Conservation (phyloP, 2,329 filamentous ascomycete genomes). For the Cordyceps tenuipes region DNA sequence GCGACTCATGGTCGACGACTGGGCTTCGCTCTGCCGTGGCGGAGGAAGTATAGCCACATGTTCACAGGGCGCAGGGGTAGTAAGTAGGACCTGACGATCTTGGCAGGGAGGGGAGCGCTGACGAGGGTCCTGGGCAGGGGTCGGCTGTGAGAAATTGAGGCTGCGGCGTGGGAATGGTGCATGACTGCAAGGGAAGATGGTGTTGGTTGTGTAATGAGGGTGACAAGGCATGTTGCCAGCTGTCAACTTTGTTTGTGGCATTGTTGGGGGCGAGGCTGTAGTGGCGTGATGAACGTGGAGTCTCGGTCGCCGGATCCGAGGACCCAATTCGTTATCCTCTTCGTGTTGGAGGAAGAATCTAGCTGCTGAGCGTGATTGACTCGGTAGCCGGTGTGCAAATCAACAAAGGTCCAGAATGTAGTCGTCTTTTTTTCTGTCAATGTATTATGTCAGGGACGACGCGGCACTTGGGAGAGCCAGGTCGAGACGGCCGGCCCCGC, state of each 20-base stretch:
- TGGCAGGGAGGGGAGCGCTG: not conserved
- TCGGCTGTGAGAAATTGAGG: constrained; percentile 26
- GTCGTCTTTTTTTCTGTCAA: not conserved
- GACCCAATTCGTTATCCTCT: not conserved
- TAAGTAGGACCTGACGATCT: not conserved
- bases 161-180: constrained; percentile 23
- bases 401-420: too few species aligned
- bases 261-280: not conserved
- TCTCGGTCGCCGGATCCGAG: not conserved
- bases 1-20: too few species aligned
- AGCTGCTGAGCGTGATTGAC: not conserved
- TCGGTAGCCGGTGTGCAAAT: not conserved
- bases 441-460: too few species aligned
- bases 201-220: constrained; percentile 15
- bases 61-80: too few species aligned
- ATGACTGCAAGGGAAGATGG: constrained; percentile 29
- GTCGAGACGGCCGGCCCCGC: constrained; percentile 3
- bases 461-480: not conserved
- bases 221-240: not conserved
- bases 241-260: not conserved
- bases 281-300: not conserved
- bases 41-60: too few species aligned
- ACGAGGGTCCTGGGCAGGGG: constrained; percentile 8
- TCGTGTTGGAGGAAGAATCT: not conserved
- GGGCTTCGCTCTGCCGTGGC: too few species aligned